Conservation (phyloP, 805 yeast species). For the Ogataea populi-albae region DNA sequence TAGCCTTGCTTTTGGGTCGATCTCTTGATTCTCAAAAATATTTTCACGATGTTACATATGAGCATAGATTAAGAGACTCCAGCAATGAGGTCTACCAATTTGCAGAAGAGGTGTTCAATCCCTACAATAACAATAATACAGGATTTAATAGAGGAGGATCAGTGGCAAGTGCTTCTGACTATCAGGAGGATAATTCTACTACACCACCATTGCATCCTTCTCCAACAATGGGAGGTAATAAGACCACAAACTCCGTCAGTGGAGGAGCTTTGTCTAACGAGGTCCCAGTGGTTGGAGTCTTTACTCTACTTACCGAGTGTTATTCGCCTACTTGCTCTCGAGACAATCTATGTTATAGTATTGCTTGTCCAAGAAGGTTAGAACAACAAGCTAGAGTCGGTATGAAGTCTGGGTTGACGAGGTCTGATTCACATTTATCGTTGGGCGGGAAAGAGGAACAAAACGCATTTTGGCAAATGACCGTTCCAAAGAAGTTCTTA, state of each 20-base stretch:
- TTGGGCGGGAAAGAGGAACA: conserved; percentile 74
- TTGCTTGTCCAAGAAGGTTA: conserved; percentile 92
- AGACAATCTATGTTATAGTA: conserved; percentile 84
- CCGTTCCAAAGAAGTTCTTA: conserved; percentile 77
- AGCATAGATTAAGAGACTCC: conserved; percentile 88
- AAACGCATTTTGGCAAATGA: conserved; percentile 88
- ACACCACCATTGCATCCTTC: conserved; percentile 17
- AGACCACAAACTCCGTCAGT: neutral
- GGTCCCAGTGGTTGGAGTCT: conserved; percentile 75
- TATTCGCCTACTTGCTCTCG: conserved; percentile 96
- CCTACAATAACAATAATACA: conserved; percentile 19
- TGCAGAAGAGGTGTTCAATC: conserved; percentile 46
- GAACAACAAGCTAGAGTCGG: conserved; percentile 94
- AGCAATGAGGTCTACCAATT: conserved; percentile 85
- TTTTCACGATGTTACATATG: conserved; percentile 94
- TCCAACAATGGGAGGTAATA: conserved; percentile 12
- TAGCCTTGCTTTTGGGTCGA: conserved; percentile 86
- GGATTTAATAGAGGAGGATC: conserved; percentile 28
- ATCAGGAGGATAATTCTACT: conserved; percentile 16
- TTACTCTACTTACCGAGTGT: conserved; percentile 88
- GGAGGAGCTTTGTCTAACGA: conserved; percentile 5
- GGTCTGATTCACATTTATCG: conserved; percentile 70
- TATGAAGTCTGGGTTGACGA: conserved; percentile 76
- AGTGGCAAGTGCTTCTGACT: conserved; percentile 22
- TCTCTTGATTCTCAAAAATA: conserved; percentile 91